phyloP scores from a whole-genome alignment of 345 rosid species.

The Syzygium aqueum region DNA sequence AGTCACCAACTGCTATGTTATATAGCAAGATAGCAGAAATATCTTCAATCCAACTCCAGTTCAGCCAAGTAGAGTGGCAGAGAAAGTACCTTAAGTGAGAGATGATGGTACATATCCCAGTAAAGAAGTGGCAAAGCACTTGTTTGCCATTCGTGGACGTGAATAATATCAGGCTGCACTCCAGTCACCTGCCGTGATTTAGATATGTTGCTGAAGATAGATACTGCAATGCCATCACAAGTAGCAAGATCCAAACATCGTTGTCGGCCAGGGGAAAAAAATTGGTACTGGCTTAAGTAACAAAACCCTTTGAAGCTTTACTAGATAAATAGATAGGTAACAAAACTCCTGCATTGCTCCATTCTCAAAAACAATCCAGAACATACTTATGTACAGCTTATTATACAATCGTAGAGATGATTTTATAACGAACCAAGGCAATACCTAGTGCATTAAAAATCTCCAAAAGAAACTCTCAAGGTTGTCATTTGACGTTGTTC shows the following conservation, averaged over 20 bases:
- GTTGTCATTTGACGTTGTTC: not conserved
- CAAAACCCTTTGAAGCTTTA: not conserved
- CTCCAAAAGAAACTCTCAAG: not conserved
- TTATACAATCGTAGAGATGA: not conserved
- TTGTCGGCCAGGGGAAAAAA: not conserved
- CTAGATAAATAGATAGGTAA: not conserved
- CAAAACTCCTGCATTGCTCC: not conserved
- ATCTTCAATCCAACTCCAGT: not conserved
- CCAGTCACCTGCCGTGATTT: slow-evolving; percentile 30
- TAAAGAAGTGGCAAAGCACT: slow-evolving; percentile 47
- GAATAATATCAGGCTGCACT: slow-evolving; percentile 47
- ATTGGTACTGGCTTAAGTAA: not conserved
- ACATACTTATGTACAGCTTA: not conserved
- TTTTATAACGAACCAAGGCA: not conserved
- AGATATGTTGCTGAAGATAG: not conserved
- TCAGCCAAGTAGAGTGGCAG: not conserved
- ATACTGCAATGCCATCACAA: not conserved
- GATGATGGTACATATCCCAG: slow-evolving; percentile 51
- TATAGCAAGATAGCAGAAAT: not conserved
- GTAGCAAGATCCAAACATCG: not conserved
- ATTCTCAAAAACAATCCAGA: not conserved
- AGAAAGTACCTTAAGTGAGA: slow-evolving; percentile 34
- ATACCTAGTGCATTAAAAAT: not conserved
- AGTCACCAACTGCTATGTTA: not conserved
- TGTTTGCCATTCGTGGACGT: slow-evolving; percentile 58